Evolutionary conservation across 2,329 filamentous ascomycete species (phyloP).

Genomic region (Colletotrichum agaves): DNA sequence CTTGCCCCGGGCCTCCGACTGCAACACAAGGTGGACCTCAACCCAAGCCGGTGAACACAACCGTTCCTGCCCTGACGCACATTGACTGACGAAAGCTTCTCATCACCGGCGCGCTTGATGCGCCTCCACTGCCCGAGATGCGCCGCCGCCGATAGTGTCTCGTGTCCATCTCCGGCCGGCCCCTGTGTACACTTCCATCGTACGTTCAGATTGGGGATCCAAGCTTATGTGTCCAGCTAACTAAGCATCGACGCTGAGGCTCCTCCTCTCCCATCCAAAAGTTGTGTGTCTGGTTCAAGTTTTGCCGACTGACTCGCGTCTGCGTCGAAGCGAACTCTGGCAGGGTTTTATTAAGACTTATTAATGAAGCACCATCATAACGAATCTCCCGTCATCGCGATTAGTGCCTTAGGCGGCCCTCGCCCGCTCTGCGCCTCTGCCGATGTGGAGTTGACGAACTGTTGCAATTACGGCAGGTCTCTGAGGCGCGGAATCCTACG

Average conservation of each 20-base stretch:
- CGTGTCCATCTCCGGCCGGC: background rate
- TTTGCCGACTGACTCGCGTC: slow-evolving; percentile 28
- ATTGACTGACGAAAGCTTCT: slow-evolving; percentile 35
- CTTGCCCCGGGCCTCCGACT: slow-evolving; percentile 33
- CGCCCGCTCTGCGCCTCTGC: slow-evolving; percentile 7
- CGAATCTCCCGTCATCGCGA: slow-evolving; percentile 23
- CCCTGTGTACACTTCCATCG: slow-evolving; percentile 1
- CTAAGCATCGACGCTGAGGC: slow-evolving; percentile 6
- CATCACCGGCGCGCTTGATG: slow-evolving; percentile 29
- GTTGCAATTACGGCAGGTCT: slow-evolving; percentile 12
- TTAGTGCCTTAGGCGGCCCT: slow-evolving; percentile 6
- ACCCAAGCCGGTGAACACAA: slow-evolving; percentile 23
- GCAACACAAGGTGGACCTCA: slow-evolving; percentile 32
- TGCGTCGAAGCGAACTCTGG: slow-evolving; percentile 20
- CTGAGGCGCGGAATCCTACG: slow-evolving; percentile 29
- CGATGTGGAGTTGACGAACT: slow-evolving; percentile 3
- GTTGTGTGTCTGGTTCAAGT: slow-evolving; percentile 19
- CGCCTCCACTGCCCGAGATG: slow-evolving; percentile 22
- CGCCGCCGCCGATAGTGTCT: background rate
- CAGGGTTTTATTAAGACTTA: slow-evolving; percentile 27
- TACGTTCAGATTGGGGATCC: slow-evolving; percentile 21
- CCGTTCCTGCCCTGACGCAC: slow-evolving; percentile 26
- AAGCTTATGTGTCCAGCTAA: slow-evolving; percentile 9
- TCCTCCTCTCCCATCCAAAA: slow-evolving; percentile 10
- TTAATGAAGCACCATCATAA: slow-evolving; percentile 18